Conservation (phyloP, 164 flowering plant species). For the Stephania cephalantha region DNA sequence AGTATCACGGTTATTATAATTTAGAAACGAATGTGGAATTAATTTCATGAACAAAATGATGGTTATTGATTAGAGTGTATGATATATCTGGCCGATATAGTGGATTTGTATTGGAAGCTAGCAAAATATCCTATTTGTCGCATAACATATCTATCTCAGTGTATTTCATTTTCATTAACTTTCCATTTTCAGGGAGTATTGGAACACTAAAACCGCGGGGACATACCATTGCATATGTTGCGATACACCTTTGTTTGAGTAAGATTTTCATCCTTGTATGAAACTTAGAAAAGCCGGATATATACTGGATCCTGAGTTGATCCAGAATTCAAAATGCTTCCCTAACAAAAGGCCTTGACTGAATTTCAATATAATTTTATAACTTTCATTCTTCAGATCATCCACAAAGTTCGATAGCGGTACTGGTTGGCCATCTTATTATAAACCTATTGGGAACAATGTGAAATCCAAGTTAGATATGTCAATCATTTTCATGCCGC, state of each 20-base stretch:
- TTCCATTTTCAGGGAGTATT: conserved; percentile 54
- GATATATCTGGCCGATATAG: no score
- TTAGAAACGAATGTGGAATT: no score
- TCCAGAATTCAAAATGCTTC: not conserved
- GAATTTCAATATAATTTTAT: not conserved
- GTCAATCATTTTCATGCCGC: conserved; percentile 90
- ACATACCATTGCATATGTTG: conserved; percentile 81
- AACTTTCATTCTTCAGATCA: conserved; percentile 41
- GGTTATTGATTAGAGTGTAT: no score
- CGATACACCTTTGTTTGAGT: conserved; percentile 86
- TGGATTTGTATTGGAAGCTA: no score
- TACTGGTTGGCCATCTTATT: conserved; percentile 97
- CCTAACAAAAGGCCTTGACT: not conserved
- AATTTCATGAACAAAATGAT: no score
- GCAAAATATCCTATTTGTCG: no score
- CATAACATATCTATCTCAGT: not conserved
- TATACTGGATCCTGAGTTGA: not conserved
- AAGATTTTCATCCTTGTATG: conserved; percentile 22
- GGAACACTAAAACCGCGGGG: conserved; percentile 84
- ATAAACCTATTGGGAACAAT: conserved; percentile 66
- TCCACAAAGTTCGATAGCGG: conserved; percentile 92
- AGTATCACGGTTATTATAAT: no score
- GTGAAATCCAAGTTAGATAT: conserved; percentile 74
- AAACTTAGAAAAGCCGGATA: not conserved
- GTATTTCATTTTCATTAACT: not conserved